Conservation (phyloP, 225 moss, liverwort and hornwort genomes). For the Asterella californica region DNA sequence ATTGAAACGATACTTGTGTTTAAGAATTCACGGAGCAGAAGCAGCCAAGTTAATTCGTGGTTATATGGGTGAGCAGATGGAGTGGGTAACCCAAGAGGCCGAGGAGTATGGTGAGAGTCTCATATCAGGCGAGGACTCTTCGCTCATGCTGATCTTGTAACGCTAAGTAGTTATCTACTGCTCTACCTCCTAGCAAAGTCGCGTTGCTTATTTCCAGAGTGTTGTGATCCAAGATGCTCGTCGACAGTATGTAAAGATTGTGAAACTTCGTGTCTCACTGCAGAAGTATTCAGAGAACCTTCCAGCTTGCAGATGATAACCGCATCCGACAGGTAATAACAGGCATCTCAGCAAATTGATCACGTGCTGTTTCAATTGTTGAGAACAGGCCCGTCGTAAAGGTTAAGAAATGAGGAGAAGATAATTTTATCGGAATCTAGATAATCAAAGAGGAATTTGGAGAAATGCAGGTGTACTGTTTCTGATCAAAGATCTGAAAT, state of each 20-base stretch:
- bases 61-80: conserved; percentile 59
- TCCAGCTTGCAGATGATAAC: conserved; percentile 24
- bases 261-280: neutral
- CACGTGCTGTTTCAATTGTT: neutral
- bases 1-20: neutral
- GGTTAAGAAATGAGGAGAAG: neutral
- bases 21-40: too few relatives aligned
- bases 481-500: neutral
- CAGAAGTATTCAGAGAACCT: conserved; percentile 31
- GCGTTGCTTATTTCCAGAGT: neutral
- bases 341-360: neutral
- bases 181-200: neutral
- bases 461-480: neutral
- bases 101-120: conserved; percentile 69
- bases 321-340: conserved; percentile 30
- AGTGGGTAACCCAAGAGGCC: conserved; percentile 67
- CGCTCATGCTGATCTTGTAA: neutral
- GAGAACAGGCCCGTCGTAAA: neutral
- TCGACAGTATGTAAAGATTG: neutral
- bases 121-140: conserved; percentile 41
- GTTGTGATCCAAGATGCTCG: neutral
- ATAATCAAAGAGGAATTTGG: neutral
- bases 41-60: neutral
- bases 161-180: neutral
- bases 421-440: neutral